Evolutionary conservation across 2,329 filamentous ascomycete genomes (phyloP).

Genomic region (Botryosphaeria dothidea): DNA sequence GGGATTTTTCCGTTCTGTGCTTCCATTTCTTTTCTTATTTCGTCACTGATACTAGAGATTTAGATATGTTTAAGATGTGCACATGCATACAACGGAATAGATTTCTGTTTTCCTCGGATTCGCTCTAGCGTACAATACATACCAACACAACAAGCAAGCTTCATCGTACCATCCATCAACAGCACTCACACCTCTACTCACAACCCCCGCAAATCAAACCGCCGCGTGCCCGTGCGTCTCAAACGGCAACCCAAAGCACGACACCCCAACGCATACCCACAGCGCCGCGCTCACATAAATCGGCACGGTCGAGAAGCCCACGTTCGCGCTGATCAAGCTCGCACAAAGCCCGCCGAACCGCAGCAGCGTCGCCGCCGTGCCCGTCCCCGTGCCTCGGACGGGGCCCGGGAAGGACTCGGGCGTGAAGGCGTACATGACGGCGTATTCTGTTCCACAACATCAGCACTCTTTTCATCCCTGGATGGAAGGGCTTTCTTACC

Average conservation of each 20-base stretch:
- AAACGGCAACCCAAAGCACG: conserved; percentile 47
- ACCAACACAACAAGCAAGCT: neutral
- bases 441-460: conserved; percentile 38
- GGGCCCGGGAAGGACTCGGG: conserved; percentile 61
- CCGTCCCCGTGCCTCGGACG: conserved; percentile 56
- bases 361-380: conserved; percentile 46
- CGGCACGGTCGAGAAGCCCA: conserved; percentile 45
- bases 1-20: too few relatives aligned
- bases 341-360: conserved; percentile 44
- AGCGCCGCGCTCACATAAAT: conserved; percentile 49
- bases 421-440: conserved; percentile 50
- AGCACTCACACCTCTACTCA: neutral
- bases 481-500: too few relatives aligned
- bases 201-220: conserved; percentile 28
- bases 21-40: neutral
- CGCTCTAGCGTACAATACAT: neutral
- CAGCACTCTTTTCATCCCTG: too few relatives aligned
- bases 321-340: conserved; percentile 46
- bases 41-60: neutral
- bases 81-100: neutral
- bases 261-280: conserved; percentile 45
- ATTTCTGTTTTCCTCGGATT: too few relatives aligned
- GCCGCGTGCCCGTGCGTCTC: conserved; percentile 45
- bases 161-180: neutral
- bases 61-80: neutral